Conservation (phyloP, 2,329 filamentous ascomycete species). For the Monilinia polystroma region DNA sequence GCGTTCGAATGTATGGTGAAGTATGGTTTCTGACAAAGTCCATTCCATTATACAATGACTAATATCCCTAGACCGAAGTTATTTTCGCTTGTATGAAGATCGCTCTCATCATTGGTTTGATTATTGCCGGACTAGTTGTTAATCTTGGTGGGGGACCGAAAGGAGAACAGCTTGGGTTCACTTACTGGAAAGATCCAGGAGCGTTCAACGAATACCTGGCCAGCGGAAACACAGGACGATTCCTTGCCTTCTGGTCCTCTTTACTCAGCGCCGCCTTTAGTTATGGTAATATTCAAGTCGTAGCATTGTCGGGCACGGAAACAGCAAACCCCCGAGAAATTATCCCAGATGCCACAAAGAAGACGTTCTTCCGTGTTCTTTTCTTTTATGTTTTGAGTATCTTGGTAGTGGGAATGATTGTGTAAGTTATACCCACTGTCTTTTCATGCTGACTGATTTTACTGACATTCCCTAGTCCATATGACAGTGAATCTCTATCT, state of each 20-base stretch:
- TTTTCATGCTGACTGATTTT: conserved; percentile 32
- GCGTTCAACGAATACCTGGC: conserved; percentile 68
- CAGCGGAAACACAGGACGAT: conserved; percentile 56
- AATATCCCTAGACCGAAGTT: conserved; percentile 43
- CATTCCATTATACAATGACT: conserved; percentile 59
- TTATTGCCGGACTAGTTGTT: conserved; percentile 61
- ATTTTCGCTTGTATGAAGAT: conserved; percentile 57
- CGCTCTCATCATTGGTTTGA: conserved; percentile 61
- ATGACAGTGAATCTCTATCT: conserved; percentile 50
- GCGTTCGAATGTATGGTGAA: conserved; percentile 51
- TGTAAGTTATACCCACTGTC: conserved; percentile 37
- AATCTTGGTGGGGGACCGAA: conserved; percentile 62
- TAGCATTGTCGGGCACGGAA: conserved; percentile 57
- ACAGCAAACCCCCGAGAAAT: conserved; percentile 52
- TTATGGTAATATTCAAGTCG: conserved; percentile 52
- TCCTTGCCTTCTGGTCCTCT: conserved; percentile 50
- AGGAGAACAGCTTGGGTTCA: conserved; percentile 60
- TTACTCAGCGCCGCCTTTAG: conserved; percentile 49
- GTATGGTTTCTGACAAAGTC: conserved; percentile 60
- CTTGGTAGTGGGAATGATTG: conserved; percentile 53
- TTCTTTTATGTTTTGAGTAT: conserved; percentile 49
- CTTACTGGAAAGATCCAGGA: conserved; percentile 68
- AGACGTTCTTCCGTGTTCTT: conserved; percentile 55
- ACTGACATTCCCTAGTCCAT: conserved; percentile 56
- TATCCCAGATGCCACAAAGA: conserved; percentile 52